Percentiles rank a stretch among this genome's conserved stretches.
Conservation (phyloP, 306 rosid genomes). For the Calophaca sinica region DNA sequence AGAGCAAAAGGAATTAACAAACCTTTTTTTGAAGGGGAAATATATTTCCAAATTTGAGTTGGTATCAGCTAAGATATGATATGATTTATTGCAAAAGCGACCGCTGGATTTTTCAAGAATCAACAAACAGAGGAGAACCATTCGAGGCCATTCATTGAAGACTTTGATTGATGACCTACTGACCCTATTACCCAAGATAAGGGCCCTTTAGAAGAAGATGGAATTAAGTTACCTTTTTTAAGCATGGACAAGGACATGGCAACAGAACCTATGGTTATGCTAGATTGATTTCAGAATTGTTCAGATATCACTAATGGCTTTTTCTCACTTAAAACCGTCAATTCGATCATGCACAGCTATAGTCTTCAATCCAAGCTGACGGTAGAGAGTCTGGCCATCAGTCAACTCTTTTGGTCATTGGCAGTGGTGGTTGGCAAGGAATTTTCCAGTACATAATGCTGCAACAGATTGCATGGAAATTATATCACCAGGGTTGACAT, state of each 20-base stretch:
- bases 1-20: slow-evolving; percentile 28
- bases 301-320: background rate
- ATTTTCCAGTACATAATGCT: background rate
- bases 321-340: slow-evolving; percentile 1
- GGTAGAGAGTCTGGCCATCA: background rate
- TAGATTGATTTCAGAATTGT: background rate
- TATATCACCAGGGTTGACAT: background rate
- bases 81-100: slow-evolving; percentile 8
- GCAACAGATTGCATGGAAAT: background rate
- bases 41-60: background rate
- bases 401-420: background rate
- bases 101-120: slow-evolving; percentile 7
- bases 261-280: background rate
- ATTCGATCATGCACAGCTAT: background rate
- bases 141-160: slow-evolving; percentile 3
- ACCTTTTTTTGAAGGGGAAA: background rate
- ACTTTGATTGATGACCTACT: background rate
- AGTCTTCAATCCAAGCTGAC: background rate
- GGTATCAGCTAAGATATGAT: background rate
- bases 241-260: background rate
- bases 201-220: background rate
- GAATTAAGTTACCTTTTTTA: background rate
- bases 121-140: slow-evolving; percentile 16
- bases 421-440: background rate
- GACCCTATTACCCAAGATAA: slow-evolving; percentile 15